These are phyloP conservation scores for Trichoderma asperelloides DNA, from an alignment of 495 filamentous ascomycete genomes.

Conservation along the genomic window DNA sequence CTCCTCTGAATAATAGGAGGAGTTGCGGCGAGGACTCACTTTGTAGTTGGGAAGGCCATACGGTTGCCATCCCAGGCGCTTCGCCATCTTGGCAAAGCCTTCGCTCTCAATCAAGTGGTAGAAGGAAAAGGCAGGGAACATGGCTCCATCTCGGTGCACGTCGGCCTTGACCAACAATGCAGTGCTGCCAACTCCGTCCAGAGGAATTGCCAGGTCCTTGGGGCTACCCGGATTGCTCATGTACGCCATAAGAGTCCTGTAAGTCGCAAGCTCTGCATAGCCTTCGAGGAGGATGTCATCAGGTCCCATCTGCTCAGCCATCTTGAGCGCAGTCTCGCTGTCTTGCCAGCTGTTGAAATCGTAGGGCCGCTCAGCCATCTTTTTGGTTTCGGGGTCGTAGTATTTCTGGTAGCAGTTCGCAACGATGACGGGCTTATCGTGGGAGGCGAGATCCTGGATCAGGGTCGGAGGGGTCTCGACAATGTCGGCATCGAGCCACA, in stretches of 20 bases:
- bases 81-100: conserved; percentile 96
- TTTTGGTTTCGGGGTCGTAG: conserved; percentile 59
- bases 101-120: conserved; percentile 97
- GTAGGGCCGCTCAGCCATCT: conserved; percentile 70
- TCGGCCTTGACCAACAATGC: conserved; percentile 94
- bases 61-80: conserved; percentile 71
- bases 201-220: conserved; percentile 49
- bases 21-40: conserved; percentile 42
- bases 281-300: conserved; percentile 94
- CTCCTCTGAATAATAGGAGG: background rate
- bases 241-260: conserved; percentile 86
- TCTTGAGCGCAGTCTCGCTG: conserved; percentile 60
- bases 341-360: conserved; percentile 98
- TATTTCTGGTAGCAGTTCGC: conserved; percentile 94
- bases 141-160: conserved; percentile 93
- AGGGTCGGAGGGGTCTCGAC: conserved; percentile 76
- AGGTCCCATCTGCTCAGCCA: conserved; percentile 66
- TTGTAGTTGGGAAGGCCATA: conserved; percentile 93
- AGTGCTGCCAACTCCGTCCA: conserved; percentile 93
- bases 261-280: conserved; percentile 86
- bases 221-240: conserved; percentile 53
- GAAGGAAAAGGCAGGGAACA: conserved; percentile 96
- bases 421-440: conserved; percentile 81
- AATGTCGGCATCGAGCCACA: conserved; percentile 93
- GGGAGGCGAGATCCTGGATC: conserved; percentile 84